A percentile compares a stretch with the other conserved stretches of the same genome.
Conservation (phyloP, 139 green algal genomes). For the Pleodorina starrii region DNA sequence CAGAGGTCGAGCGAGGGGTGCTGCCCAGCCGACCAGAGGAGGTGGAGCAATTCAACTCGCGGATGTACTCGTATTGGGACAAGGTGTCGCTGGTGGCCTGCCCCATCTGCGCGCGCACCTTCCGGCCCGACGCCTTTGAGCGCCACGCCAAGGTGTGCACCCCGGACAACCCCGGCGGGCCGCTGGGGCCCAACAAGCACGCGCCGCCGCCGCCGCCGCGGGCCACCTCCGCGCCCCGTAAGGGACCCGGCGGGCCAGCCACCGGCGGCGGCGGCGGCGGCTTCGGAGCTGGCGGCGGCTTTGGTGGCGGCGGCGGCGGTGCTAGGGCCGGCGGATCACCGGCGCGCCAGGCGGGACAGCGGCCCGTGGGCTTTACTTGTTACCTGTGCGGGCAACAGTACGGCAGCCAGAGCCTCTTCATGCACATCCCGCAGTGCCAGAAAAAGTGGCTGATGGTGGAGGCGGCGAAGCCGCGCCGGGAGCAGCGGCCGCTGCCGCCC, state of each 20-base stretch:
- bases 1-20: slow-evolving; percentile 35
- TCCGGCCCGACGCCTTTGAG: slow-evolving; percentile 66
- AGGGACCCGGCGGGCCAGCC: background rate
- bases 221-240: background rate
- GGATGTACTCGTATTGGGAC: slow-evolving; percentile 69
- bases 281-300: background rate
- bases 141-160: slow-evolving; percentile 66
- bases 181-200: slow-evolving; percentile 59
- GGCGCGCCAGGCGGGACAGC: background rate
- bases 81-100: slow-evolving; percentile 59
- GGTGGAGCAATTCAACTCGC: slow-evolving; percentile 65
- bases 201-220: background rate
- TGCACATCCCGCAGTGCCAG: slow-evolving; percentile 67
- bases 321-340: background rate
- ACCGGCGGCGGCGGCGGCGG: background rate
- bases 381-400: slow-evolving; percentile 64
- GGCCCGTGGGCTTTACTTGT: slow-evolving; percentile 47
- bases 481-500: slow-evolving; percentile 63
- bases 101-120: slow-evolving; percentile 59
- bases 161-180: slow-evolving; percentile 62
- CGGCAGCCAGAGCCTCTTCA: slow-evolving; percentile 51
- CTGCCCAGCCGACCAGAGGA: slow-evolving; percentile 20
- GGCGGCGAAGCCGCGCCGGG: slow-evolving; percentile 48
- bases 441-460: slow-evolving; percentile 66
- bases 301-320: background rate